phyloP scores from a whole-genome alignment of 371 early-diverging fungal genomes.

The Gilbertella persicaria region DNA sequence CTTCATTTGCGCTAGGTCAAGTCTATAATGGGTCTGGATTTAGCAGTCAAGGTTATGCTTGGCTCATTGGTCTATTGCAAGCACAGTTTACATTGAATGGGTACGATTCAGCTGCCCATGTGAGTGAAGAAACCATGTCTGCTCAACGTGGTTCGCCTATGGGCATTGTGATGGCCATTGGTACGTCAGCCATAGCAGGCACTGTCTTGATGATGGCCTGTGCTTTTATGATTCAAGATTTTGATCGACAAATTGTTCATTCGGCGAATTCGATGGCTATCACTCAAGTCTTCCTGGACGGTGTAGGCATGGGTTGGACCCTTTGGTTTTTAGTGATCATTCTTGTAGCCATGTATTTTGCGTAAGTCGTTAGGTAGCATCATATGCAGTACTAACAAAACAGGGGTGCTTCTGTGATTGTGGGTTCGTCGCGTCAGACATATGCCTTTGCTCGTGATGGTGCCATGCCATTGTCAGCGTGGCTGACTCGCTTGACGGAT shows the following conservation, averaged over 20 bases:
- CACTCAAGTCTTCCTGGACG: constrained; percentile 53
- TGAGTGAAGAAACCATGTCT: constrained; percentile 66
- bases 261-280: constrained; percentile 40
- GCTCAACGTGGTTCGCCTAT: constrained; percentile 57
- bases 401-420: constrained; percentile 49
- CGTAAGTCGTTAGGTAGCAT: constrained; percentile 9
- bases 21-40: constrained; percentile 36
- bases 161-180: constrained; percentile 50
- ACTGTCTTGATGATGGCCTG: constrained; percentile 57
- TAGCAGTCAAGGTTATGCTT: constrained; percentile 29
- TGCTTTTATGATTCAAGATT: constrained; percentile 61
- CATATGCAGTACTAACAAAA: not conserved
- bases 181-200: constrained; percentile 54
- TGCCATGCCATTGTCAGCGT: constrained; percentile 48
- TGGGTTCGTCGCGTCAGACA: constrained; percentile 61
- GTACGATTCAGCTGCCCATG: constrained; percentile 71
- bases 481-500: constrained; percentile 27
- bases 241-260: constrained; percentile 49
- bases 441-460: constrained; percentile 71
- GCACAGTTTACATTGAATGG: constrained; percentile 56
- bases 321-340: constrained; percentile 51
- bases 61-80: constrained; percentile 39
- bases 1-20: constrained; percentile 47
- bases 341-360: constrained; percentile 58
- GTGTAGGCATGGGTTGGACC: constrained; percentile 43